Conservation (phyloP, 2,329 filamentous ascomycete species). For the Epichloe hybrida region DNA sequence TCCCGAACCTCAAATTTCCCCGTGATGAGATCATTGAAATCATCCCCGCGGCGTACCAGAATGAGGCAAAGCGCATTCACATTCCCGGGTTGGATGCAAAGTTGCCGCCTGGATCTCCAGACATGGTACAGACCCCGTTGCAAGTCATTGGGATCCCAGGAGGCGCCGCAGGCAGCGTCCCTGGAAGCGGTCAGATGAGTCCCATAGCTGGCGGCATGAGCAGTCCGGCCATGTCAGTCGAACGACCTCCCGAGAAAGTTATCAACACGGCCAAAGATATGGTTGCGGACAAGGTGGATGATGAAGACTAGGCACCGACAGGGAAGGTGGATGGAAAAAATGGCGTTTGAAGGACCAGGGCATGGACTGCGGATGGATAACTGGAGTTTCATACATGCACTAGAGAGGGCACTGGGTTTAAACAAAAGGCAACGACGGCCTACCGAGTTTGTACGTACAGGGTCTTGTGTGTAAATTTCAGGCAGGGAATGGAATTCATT, state of each 20-base stretch:
- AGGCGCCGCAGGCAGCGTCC: constrained; percentile 16
- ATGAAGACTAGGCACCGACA: constrained; percentile 28
- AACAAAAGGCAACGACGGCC: too few relatives aligned
- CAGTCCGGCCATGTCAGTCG: constrained; percentile 30
- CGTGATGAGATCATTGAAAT: constrained; percentile 98
- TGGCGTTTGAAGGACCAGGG: not conserved
- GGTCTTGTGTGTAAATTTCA: not conserved
- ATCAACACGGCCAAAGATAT: constrained; percentile 36
- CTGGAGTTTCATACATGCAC: too few relatives aligned
- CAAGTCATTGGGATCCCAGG: constrained; percentile 23
- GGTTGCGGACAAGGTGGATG: constrained; percentile 38
- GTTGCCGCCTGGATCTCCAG: constrained; percentile 63
- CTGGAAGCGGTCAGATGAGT: constrained; percentile 25
- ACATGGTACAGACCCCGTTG: constrained; percentile 69
- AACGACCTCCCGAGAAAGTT: constrained; percentile 33
- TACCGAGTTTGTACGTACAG: too few relatives aligned
- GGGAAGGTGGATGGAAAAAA: not conserved
- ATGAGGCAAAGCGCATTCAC: constrained; percentile 80
- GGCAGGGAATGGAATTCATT: not conserved
- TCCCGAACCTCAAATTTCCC: constrained; percentile 84
- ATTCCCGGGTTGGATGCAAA: constrained; percentile 56
- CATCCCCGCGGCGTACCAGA: constrained; percentile 93
- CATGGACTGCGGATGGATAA: not conserved
- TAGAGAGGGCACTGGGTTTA: too few relatives aligned
- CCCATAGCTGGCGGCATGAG: constrained; percentile 35